Evolutionary conservation across 1,284 basidiomycete species (phyloP), one percentile per base, ranked within the genome.

Genomic region (Tilletia setariae): DNA sequence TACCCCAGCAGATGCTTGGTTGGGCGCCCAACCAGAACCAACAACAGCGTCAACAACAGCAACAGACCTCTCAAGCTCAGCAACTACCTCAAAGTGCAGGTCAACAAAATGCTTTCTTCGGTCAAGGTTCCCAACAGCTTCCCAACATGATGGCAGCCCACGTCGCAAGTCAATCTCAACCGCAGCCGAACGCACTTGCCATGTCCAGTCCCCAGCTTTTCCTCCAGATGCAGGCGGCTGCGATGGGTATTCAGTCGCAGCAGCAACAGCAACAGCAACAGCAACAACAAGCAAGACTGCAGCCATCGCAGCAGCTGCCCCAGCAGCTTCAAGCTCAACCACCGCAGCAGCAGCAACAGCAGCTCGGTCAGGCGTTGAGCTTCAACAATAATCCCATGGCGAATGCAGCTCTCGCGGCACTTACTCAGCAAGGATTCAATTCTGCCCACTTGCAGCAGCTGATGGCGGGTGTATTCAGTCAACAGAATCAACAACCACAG

Each of bases 31-130:
- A 64, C 42, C 61, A 63, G 61, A 21, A 21, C 32, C 73, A 74
- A 67, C 70, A 71, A 68, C 68, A 69, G 67, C 70, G 67, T 69
- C 73, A 72, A 35, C 70, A 72, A n/a, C 72, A 72, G 42, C 68
- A 69, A 47, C 71, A 70, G n/a, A 66, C 67, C 59, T 63, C 65
- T 19, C 70, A 72, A 62, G 67, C 68, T 19, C 68, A 69, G 43
- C 63, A 67, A 23, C 72, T 68, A 47, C 59, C 67, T 32, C 66
- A 67, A 42, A 67, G 62, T 0, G 67, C 68, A 0, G 51, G 67
- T 7, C 72, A 73, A 51, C 65, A 68, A 4, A 65, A 66, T 42
- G 70, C 70, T 16, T 70, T 72, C 71, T 74, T 72, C 28, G 67
- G 68, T 47, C 72, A 72, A 43, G 63, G 46, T 15, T 68, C 67